Percentiles rank a stretch among this genome's conserved stretches.
Conservation (phyloP, 306 rosid genomes). For the Ziziphus jujuba region DNA sequence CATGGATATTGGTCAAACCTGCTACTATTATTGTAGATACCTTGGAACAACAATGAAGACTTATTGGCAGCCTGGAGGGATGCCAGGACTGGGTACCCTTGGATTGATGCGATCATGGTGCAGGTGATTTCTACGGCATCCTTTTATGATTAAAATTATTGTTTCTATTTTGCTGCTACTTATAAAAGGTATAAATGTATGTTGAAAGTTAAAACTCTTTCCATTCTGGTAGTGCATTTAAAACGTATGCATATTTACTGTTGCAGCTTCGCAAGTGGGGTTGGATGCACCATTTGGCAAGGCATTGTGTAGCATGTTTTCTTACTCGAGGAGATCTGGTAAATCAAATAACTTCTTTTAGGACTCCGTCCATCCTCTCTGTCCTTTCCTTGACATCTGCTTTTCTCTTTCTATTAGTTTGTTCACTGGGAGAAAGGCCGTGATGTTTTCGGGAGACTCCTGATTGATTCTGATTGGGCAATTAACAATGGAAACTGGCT, state of each 20-base stretch:
- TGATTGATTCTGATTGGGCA: slow-evolving; percentile 97
- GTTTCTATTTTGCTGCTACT: slow-evolving; percentile 3
- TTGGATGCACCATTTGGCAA: slow-evolving; percentile 98
- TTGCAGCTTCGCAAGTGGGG: slow-evolving; percentile 91
- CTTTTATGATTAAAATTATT: slow-evolving; percentile 13
- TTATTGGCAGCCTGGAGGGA: slow-evolving; percentile 89
- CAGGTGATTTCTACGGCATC: slow-evolving; percentile 58
- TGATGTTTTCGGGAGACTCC: slow-evolving; percentile 88
- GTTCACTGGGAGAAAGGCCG: slow-evolving; percentile 97
- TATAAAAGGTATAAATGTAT: background rate
- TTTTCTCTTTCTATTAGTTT: slow-evolving; percentile 47
- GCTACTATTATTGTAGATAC: slow-evolving; percentile 46
- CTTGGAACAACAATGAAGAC: slow-evolving; percentile 79
- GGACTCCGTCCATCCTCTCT: slow-evolving; percentile 9
- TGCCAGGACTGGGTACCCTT: slow-evolving; percentile 87
- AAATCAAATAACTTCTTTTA: slow-evolving; percentile 11
- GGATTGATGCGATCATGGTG: slow-evolving; percentile 95
- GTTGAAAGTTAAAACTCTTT: background rate
- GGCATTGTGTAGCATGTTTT: slow-evolving; percentile 90
- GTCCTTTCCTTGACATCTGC: slow-evolving; percentile 17
- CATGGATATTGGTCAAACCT: background rate
- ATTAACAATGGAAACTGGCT: slow-evolving; percentile 94
- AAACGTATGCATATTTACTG: slow-evolving; percentile 15
- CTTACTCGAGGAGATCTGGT: slow-evolving; percentile 97
- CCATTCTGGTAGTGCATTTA: slow-evolving; percentile 8